Percentiles rank a stretch among this genome's conserved stretches.
phyloP scores from a whole-genome alignment of 2,329 filamentous ascomycete species.

The Nigrospora osmanthi region DNA sequence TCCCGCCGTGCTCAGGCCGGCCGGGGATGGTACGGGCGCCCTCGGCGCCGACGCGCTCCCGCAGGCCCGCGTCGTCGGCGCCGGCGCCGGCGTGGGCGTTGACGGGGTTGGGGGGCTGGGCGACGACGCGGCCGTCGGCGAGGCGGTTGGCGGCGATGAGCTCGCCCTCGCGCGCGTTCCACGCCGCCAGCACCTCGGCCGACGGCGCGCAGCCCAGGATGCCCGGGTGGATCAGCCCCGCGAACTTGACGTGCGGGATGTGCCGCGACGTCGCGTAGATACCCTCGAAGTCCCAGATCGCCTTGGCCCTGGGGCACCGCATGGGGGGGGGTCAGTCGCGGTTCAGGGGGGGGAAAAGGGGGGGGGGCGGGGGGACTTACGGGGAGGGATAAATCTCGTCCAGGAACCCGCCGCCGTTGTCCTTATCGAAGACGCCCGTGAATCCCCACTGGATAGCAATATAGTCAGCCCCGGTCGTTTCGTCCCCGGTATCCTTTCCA shows the following conservation, averaged over 20 bases:
- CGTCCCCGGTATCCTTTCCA: too few relatives aligned
- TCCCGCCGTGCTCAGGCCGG: constrained; percentile 79
- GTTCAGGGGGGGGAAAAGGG: not conserved
- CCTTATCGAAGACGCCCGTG: constrained; percentile 70
- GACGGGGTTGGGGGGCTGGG: constrained; percentile 64
- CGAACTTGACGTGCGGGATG: constrained; percentile 79
- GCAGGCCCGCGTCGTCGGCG: constrained; percentile 48
- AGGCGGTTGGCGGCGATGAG: constrained; percentile 64
- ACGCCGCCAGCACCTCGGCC: constrained; percentile 64
- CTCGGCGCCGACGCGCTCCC: constrained; percentile 62
- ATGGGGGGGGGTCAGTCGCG: too few relatives aligned
- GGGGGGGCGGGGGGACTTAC: constrained; percentile 33
- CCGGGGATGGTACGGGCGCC: constrained; percentile 82
- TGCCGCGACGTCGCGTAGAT: constrained; percentile 71
- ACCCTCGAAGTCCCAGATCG: constrained; percentile 51
- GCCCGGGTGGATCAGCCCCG: constrained; percentile 84
- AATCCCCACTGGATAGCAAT: constrained; percentile 60
- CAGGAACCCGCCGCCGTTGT: constrained; percentile 83
- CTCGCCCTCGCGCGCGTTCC: constrained; percentile 78
- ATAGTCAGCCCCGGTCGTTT: too few relatives aligned
- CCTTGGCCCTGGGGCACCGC: constrained; percentile 39
- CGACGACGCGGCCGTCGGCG: constrained; percentile 54
- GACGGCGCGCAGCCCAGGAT: constrained; percentile 88
- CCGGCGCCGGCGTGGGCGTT: constrained; percentile 63
- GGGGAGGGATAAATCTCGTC: constrained; percentile 82